Evolutionary conservation across 164 flowering plant genomes (phyloP).

Genomic region (Kingdonia uniflora): DNA sequence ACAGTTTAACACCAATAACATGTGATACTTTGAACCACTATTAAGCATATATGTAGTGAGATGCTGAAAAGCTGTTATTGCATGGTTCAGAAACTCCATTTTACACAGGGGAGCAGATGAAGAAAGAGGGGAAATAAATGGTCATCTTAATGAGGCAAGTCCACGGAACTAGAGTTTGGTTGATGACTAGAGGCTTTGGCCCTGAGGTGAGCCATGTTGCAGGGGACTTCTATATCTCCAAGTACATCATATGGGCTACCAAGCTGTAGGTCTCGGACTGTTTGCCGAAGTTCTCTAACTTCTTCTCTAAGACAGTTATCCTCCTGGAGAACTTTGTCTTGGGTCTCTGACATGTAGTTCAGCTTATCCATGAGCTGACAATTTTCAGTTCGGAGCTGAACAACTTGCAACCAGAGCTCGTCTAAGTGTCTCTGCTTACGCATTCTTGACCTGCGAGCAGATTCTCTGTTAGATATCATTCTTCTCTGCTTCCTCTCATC

Average conservation of each 20-base stretch:
- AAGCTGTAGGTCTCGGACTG: constrained; percentile 41
- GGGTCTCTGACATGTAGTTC: constrained; percentile 49
- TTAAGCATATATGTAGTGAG: constrained; percentile 1
- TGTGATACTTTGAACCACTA: no score
- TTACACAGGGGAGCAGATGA: no score
- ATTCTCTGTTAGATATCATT: constrained; percentile 92
- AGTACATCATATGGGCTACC: constrained; percentile 22
- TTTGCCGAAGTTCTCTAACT: constrained; percentile 51
- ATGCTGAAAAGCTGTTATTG: constrained; percentile 17
- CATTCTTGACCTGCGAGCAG: constrained; percentile 90
- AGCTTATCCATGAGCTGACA: constrained; percentile 67
- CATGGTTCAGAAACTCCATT: background rate
- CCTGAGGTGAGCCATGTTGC: constrained; percentile 28
- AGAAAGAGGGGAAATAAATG: background rate
- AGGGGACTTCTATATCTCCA: constrained; percentile 25
- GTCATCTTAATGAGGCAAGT: constrained; percentile 20
- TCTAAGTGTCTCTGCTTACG: constrained; percentile 86
- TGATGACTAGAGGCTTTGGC: constrained; percentile 21
- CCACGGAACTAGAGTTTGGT: constrained; percentile 18
- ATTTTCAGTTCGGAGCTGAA: constrained; percentile 73
- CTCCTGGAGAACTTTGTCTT: constrained; percentile 50
- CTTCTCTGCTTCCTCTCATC: constrained; percentile 83
- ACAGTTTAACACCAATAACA: no score
- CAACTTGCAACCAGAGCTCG: constrained; percentile 88
- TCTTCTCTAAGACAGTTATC: constrained; percentile 67